Percentiles rank a stretch among this genome's conserved stretches.
Evolutionary conservation across 2,329 filamentous ascomycete genomes (phyloP).

Genomic region (Colletotrichum sp.): DNA sequence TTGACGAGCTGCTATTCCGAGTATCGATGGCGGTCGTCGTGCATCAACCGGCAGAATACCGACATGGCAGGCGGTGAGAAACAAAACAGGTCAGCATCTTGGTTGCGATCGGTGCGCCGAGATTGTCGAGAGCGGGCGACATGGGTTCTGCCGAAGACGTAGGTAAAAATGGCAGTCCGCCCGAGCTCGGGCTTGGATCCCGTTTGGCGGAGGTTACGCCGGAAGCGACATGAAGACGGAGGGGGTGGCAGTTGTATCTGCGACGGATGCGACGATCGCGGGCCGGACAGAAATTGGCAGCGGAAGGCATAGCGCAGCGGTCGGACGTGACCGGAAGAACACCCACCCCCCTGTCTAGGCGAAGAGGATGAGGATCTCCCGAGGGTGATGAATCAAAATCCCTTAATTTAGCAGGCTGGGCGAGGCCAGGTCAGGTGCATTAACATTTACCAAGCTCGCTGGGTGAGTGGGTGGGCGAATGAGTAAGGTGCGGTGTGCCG

Average conservation of each 20-base stretch:
- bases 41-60: background rate
- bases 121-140: background rate
- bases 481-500: background rate
- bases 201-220: background rate
- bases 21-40: no score
- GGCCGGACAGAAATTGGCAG: conserved; percentile 7
- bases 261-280: conserved; percentile 12
- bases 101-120: background rate
- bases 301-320: background rate
- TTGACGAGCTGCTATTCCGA: no score
- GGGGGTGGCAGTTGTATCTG: conserved; percentile 2
- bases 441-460: background rate
- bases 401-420: background rate
- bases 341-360: background rate
- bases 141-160: background rate
- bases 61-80: background rate
- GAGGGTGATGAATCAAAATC: background rate
- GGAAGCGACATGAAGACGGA: conserved; percentile 15
- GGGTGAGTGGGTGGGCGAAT: background rate
- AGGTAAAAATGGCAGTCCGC: background rate
- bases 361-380: conserved; percentile 8
- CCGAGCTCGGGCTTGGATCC: background rate
- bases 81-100: background rate
- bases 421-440: background rate
- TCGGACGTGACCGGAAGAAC: background rate